Conservation (phyloP, 2,329 filamentous ascomycete species). For the Xylaria sp. region DNA sequence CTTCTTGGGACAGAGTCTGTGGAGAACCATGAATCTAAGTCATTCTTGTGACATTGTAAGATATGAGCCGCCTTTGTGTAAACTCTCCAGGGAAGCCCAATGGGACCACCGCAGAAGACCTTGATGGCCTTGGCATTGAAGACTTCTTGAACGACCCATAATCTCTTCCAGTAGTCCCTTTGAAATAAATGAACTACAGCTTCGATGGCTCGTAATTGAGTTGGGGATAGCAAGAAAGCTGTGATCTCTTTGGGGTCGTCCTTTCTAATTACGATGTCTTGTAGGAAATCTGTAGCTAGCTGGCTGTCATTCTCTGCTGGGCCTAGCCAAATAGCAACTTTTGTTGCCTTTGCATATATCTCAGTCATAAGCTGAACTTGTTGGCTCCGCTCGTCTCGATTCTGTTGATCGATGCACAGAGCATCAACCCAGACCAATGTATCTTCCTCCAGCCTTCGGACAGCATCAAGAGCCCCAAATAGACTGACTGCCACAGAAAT, state of each 20-base stretch:
- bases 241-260: conserved; percentile 19
- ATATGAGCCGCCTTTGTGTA: conserved; percentile 34
- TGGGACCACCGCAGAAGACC: conserved; percentile 44
- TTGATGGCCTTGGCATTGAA: conserved; percentile 39
- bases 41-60: conserved; percentile 33
- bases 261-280: conserved; percentile 10
- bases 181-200: conserved; percentile 49
- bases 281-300: conserved; percentile 32
- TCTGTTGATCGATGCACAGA: conserved; percentile 45
- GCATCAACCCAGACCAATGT: conserved; percentile 45
- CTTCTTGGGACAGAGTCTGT: neutral
- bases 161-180: conserved; percentile 50
- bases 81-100: conserved; percentile 38
- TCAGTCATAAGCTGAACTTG: conserved; percentile 36
- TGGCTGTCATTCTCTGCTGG: conserved; percentile 33
- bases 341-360: conserved; percentile 38
- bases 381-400: conserved; percentile 29
- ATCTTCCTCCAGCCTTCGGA: conserved; percentile 28
- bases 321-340: conserved; percentile 41
- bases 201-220: conserved; percentile 16
- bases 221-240: conserved; percentile 32
- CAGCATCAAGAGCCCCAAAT: conserved; percentile 36
- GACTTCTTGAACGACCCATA: conserved; percentile 51
- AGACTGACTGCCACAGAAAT: conserved; percentile 38
- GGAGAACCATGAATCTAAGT: conserved; percentile 18